Base-by-base conservation (phyloP, 352 stramenopile species). In the Pythium coloratum region DNA sequence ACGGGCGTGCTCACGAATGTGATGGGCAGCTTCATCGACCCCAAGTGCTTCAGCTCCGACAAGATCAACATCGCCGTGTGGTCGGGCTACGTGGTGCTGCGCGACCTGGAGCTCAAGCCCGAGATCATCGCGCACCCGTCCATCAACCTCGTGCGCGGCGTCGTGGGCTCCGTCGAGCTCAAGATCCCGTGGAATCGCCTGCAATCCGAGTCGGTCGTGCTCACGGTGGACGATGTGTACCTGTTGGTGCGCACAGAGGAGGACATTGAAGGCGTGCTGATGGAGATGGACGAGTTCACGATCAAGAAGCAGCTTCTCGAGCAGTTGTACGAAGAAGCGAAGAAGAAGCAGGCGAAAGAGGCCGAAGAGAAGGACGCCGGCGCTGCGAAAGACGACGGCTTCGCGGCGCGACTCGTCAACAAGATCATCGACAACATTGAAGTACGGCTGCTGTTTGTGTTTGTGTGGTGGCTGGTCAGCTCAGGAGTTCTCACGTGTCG, bases 401-500 rank as follows among this genome's bases (percentile, higher is more conserved):
- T 94, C 63, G 72, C 86, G 3, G 80, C 82, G 30, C 80, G 89
- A 34, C 73, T 96, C 20, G 60, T 94, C 47, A 96, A 95, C 66
- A 95, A 95, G 66, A 95, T 96, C 64, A 87, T 96, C 28, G 89
- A 96, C 66, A 96, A 96, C 55, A 75, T 96, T 55, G 87, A 96
- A 75, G 84, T 90, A 62, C 14, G 60, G 58, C 32, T 24, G 13
- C 33, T 28, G 50, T 59, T 5, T 36, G 13, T n/a, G 14, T 36
- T 12, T 9, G 24, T 55, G 36, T 34, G 10, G 49, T 54, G 32
- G 9, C 18, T 59, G 47, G 5, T 63, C 16, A 13, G 8, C 18
- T 55, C 6, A 26, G 47, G 18, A 51, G 6, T 62, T 36, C 4
- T 33, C 32, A 54, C n/a, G 24, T 33, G 14, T 47, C 8, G 28